Conservation (phyloP, 2,329 filamentous ascomycete genomes). For the Whalleya microplaca region DNA sequence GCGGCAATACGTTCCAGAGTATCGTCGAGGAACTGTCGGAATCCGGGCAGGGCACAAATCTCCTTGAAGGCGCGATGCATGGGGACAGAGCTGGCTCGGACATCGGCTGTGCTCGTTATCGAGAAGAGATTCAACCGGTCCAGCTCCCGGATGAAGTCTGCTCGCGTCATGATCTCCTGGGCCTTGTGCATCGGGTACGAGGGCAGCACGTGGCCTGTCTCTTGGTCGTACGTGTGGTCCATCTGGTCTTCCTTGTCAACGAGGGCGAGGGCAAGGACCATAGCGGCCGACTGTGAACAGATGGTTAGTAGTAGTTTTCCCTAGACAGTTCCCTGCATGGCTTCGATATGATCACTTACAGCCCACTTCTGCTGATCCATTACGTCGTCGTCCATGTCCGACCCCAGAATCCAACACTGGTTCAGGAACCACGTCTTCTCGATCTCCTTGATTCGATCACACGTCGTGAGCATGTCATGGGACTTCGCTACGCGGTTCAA, state of each 20-base stretch:
- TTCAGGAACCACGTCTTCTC: constrained; percentile 83
- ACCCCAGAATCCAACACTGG: constrained; percentile 76
- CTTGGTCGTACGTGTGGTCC: constrained; percentile 67
- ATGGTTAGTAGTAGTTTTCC: constrained; percentile 5
- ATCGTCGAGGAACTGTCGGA: constrained; percentile 78
- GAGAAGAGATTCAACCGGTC: constrained; percentile 95
- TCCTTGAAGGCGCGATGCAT: constrained; percentile 93
- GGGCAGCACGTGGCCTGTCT: constrained; percentile 75
- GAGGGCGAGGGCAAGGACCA: constrained; percentile 88
- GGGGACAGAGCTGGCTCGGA: constrained; percentile 90
- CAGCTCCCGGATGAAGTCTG: constrained; percentile 91
- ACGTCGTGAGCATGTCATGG: constrained; percentile 76
- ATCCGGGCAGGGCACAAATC: constrained; percentile 77
- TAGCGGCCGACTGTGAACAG: constrained; percentile 73
- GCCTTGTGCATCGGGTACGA: constrained; percentile 81
- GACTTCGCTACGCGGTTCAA: constrained; percentile 90
- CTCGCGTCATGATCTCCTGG: constrained; percentile 91
- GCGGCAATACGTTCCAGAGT: constrained; percentile 86
- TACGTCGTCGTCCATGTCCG: constrained; percentile 90
- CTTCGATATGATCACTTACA: constrained; percentile 53
- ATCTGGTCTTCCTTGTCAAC: constrained; percentile 77
- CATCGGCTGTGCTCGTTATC: constrained; percentile 84
- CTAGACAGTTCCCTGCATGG: neutral
- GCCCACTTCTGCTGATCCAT: constrained; percentile 98
- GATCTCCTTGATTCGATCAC: constrained; percentile 69